Conservation (phyloP, 2,329 filamentous ascomycete species). For the Claviceps purpurea region DNA sequence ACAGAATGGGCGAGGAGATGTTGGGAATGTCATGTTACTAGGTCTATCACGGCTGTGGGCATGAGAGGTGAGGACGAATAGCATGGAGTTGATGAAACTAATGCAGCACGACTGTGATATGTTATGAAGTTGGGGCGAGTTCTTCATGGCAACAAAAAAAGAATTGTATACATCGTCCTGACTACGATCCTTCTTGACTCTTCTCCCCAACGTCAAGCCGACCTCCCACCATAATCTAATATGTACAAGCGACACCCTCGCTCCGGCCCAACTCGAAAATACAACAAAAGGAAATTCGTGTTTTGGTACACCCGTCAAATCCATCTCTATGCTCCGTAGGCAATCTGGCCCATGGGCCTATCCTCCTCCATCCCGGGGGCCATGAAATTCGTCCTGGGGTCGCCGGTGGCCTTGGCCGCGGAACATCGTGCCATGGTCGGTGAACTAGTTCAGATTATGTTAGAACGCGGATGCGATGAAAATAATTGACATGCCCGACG, state of each 20-base stretch:
- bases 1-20: neutral
- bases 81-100: neutral
- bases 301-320: constrained; percentile 20
- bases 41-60: neutral
- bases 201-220: neutral
- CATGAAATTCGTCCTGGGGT: constrained; percentile 69
- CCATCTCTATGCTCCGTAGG: constrained; percentile 37
- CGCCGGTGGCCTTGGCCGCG: constrained; percentile 73
- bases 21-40: neutral
- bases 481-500: too few relatives aligned
- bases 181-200: neutral
- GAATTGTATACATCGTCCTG: constrained; percentile 12
- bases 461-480: neutral
- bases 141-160: neutral
- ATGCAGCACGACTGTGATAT: neutral
- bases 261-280: constrained; percentile 11
- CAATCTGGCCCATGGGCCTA: constrained; percentile 46
- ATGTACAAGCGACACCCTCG: constrained; percentile 22
- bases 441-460: constrained; percentile 44
- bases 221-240: constrained; percentile 18
- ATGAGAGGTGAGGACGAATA: neutral
- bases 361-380: constrained; percentile 54
- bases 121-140: too few relatives aligned
- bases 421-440: constrained; percentile 98
- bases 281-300: constrained; percentile 18